Base-by-base conservation (phyloP, 495 filamentous ascomycete species). In the Neurospora sp. region DNA sequence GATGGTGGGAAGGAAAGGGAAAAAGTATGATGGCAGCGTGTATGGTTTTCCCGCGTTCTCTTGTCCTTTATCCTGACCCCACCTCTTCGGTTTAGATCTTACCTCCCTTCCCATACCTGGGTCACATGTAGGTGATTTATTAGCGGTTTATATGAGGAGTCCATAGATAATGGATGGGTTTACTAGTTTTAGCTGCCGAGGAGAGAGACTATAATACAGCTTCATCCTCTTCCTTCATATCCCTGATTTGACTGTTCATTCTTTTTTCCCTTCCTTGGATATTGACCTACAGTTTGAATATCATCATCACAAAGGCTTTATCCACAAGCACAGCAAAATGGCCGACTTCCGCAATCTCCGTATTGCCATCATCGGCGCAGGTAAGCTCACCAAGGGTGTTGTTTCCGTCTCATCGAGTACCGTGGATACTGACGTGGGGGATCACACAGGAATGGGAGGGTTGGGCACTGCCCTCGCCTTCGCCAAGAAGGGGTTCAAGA, bases 401-500 rank as follows among this genome's bases (percentile, higher is more conserved):
- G 23, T 48, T 27, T 72, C 8, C 38, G 7, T 40, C 38, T 72
- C 8, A 16, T 27, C 27, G 27, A 27, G 27, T 27, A 27, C 27
- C 27, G 27, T 18, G 39, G 73, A 39, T 73, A 27, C 74, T 76
- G 35, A 73, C 71, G 16, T 18, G 10, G 23, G 31, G 10, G 20
- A 59, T 27, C 48, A 31, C 44, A 72, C 76, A 91, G 92, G 92
- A 72, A 94, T 94, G 92, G 92, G 92, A 38, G 92, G 92, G 39
- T 82, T 94, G 42, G 89, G 91, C 54, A 86, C 81, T 69, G 92
- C 92, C 62, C 86, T 94, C 31, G 90, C 91, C 37, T 86, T 94
- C 44, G 91, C 92, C 7, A 89, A 90, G 79, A 87, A 88, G 79
- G 92, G 91, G 16, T 93, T 93, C 82, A 89, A 86, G 76, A 79